These are phyloP conservation scores for Pseudodiploospora longispora DNA, from an alignment of 2,329 filamentous ascomycete species.

Conservation along the genomic window DNA sequence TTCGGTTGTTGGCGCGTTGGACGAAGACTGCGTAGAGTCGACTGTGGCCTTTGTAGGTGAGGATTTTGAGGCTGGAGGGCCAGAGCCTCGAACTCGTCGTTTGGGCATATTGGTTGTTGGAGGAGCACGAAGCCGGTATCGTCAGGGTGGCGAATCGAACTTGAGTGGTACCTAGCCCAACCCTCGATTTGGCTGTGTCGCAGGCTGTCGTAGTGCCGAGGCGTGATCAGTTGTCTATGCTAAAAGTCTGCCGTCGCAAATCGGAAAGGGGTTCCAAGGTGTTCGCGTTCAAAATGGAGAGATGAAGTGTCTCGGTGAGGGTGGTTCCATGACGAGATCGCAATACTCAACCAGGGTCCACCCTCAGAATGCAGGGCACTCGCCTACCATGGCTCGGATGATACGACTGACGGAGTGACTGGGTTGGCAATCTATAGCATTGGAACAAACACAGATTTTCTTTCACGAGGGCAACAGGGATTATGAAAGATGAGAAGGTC, in stretches of 20 bases:
- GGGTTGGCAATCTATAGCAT: too few relatives aligned
- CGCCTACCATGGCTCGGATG: slow-evolving; percentile 18
- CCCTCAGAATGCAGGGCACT: slow-evolving; percentile 45
- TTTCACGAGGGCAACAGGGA: background rate
- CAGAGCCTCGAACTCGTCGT: slow-evolving; percentile 15
- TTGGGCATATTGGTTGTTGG: slow-evolving; percentile 12
- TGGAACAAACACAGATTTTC: too few relatives aligned
- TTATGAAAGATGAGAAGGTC: background rate
- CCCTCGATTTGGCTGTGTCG: background rate
- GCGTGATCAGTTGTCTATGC: background rate
- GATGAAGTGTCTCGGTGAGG: slow-evolving; percentile 34
- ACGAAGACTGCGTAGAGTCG: too few relatives aligned
- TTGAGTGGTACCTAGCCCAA: background rate
- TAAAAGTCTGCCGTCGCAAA: background rate
- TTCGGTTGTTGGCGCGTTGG: slow-evolving; percentile 16
- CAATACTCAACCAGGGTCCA: slow-evolving; percentile 32
- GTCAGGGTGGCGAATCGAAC: slow-evolving; percentile 2
- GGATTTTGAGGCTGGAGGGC: slow-evolving; percentile 2
- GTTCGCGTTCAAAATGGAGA: slow-evolving; percentile 1
- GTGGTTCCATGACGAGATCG: slow-evolving; percentile 48
- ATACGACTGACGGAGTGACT: too few relatives aligned
- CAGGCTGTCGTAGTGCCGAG: background rate
- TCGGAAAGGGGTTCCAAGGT: background rate
- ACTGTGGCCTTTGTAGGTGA: too few relatives aligned
- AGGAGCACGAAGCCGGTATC: background rate